Evolutionary conservation across 2,329 filamentous ascomycete genomes (phyloP).

Genomic region (Scedosporium boydii): DNA sequence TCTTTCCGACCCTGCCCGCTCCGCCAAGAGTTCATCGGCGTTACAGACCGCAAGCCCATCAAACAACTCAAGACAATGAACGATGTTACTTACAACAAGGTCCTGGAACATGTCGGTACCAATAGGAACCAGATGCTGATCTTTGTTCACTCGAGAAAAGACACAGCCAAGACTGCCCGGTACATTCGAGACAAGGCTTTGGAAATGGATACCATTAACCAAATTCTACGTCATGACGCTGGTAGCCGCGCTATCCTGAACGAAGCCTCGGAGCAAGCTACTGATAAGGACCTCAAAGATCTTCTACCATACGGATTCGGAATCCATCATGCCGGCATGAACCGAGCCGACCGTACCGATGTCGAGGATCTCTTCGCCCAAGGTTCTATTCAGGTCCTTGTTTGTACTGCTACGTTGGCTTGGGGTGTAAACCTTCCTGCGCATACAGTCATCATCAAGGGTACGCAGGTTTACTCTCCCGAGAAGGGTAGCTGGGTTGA

Average conservation of each 20-base stretch:
- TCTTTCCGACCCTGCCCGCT: constrained; percentile 89
- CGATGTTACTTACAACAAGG: constrained; percentile 95
- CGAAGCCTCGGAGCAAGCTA: constrained; percentile 73
- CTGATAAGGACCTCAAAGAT: constrained; percentile 85
- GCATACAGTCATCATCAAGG: constrained; percentile 98
- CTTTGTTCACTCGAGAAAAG: constrained; percentile 96
- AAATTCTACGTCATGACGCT: constrained; percentile 87
- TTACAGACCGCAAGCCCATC: constrained; percentile 96
- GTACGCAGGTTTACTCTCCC: constrained; percentile 93
- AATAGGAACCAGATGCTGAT: constrained; percentile 97
- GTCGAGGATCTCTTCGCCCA: constrained; percentile 92
- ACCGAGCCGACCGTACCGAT: constrained; percentile 82
- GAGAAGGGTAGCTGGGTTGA: constrained; percentile 99
- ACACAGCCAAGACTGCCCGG: constrained; percentile 93
- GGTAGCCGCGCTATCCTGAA: constrained; percentile 81
- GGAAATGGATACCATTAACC: constrained; percentile 94
- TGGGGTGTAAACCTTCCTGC: constrained; percentile 99
- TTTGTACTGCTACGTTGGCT: constrained; percentile 94
- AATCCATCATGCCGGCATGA: constrained; percentile 98
- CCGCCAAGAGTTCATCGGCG: constrained; percentile 93
- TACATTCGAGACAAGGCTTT: constrained; percentile 95
- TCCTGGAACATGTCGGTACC: constrained; percentile 88
- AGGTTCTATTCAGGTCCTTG: constrained; percentile 86
- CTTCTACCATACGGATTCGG: constrained; percentile 92
- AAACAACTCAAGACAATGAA: constrained; percentile 99